A percentile compares a stretch with the other conserved stretches of the same genome.
phyloP scores from a whole-genome alignment of 1,139 yeast genomes.

The Taphrina flavorubra region DNA sequence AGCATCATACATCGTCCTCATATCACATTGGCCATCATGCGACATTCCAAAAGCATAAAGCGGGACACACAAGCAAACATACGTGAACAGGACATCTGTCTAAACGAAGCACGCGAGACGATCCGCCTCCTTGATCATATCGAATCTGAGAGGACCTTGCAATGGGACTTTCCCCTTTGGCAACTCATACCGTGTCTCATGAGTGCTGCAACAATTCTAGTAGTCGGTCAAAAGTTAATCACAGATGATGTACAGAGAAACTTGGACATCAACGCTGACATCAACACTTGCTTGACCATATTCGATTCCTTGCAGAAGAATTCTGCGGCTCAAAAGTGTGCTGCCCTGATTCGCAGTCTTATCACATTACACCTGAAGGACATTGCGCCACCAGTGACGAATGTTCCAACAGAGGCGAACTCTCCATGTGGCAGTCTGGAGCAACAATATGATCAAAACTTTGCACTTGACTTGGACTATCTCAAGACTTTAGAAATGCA shows the following conservation, averaged over 20 bases:
- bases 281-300: conserved; percentile 27
- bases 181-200: conserved; percentile 39
- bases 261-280: conserved; percentile 18
- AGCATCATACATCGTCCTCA: conserved; percentile 44
- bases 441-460: conserved; percentile 37
- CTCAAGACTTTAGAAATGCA: conserved; percentile 32
- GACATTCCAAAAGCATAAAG: conserved; percentile 24
- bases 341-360: conserved; percentile 34
- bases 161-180: conserved; percentile 40
- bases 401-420: conserved; percentile 10
- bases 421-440: conserved; percentile 25
- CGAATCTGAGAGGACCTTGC: conserved; percentile 29
- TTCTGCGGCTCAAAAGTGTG: conserved; percentile 38
- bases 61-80: conserved; percentile 19
- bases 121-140: conserved; percentile 38
- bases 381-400: conserved; percentile 30
- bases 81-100: conserved; percentile 34
- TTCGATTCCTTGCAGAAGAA: conserved; percentile 39
- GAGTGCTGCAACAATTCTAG: conserved; percentile 40
- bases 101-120: conserved; percentile 33
- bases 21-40: conserved; percentile 36
- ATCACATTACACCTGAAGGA: conserved; percentile 31
- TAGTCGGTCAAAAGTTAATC: conserved; percentile 36
- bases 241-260: conserved; percentile 27
- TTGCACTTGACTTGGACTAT: conserved; percentile 36